phyloP scores from a whole-genome alignment of 2,329 filamentous ascomycete genomes.

The Aureobasidium sp. region DNA sequence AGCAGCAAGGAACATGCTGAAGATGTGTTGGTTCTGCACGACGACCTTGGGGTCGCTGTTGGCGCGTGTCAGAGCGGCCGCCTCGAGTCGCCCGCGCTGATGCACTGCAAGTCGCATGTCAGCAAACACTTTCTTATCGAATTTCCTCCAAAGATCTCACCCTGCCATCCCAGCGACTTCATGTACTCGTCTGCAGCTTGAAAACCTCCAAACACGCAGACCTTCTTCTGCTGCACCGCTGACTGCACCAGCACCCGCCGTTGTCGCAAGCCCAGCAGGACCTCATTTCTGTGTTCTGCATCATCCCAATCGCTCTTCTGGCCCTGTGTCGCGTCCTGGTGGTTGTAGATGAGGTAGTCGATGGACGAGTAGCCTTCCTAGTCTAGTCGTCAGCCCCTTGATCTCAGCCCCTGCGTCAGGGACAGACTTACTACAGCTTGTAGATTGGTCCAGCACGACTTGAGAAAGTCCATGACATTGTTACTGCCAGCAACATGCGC shows the following conservation, averaged over 20 bases:
- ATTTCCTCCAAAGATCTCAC: too few relatives aligned
- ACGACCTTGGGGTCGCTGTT: neutral
- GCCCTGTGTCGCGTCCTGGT: neutral
- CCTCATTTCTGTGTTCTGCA: neutral
- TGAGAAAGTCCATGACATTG: conserved; percentile 26
- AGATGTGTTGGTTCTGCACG: conserved; percentile 9
- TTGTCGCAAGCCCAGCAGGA: neutral
- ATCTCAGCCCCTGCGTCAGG: neutral
- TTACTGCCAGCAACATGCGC: neutral
- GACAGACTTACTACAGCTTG: conserved; percentile 16
- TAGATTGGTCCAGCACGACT: conserved; percentile 26
- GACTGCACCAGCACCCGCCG: conserved; percentile 2
- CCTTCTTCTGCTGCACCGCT: conserved; percentile 2
- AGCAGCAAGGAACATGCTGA: conserved; percentile 6
- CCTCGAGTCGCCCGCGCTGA: conserved; percentile 5
- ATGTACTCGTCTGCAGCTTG: neutral
- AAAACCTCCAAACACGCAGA: conserved; percentile 12
- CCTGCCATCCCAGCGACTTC: conserved; percentile 6
- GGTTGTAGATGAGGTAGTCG: conserved; percentile 12
- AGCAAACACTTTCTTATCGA: too few relatives aligned
- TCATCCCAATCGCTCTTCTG: neutral
- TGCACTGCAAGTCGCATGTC: neutral
- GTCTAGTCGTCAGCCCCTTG: neutral
- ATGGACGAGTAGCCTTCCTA: conserved; percentile 12
- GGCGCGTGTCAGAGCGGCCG: neutral